Evolutionary conservation across 164 flowering plant species (phyloP), one percentile per base, ranked within the genome.

Genomic region (Echeveria elegans): DNA sequence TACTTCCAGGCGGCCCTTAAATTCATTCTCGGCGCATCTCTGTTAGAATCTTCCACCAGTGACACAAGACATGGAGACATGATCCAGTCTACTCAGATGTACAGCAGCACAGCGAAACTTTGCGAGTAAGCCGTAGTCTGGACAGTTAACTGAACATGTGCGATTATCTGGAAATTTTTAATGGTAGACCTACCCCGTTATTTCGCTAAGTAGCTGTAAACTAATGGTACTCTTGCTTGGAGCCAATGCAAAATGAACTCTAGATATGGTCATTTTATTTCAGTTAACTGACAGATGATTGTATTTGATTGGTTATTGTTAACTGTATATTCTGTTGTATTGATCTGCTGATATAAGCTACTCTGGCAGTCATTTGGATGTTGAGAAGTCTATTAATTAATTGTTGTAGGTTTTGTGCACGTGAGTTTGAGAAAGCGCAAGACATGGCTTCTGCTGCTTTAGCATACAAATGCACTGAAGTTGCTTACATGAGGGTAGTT

Each of bases 21-120:
- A 41, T 66, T 66, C 77, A 92, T 94, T 68, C 79, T 85, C 72
- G 92, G 82, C 24, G 95, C 97, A 18, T 89, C 88, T 64, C 71
- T 87, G 31, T 74, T 87, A 40, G 99, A 91, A 75, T 76, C 80
- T 50, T 58, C 78, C 71, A 72, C 76, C 77, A 74, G 24, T 70
- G 96, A 85, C 72, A 79, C 81, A 52, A 92, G 82, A 69, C 82
- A 82, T 68, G 82, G 79, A 68, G 97, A 90, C 24, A 71, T 79
- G 60, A 72, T 73, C 50, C 91, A 81, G 24, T 63, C 65, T 34
- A 32, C 28, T 34, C 28, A 63, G 29, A 63, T 63, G 40, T 63
- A 63, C 43, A 18, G 21, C 26, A 53, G 37, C 37, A 34, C 37
- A 34, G 37, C 37, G 7, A 34, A 34, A 34, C 37, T 34, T 3